These are phyloP conservation scores for Inosperma sp. DNA, from an alignment of 768 basidiomycete species.

Conservation along the genomic window DNA sequence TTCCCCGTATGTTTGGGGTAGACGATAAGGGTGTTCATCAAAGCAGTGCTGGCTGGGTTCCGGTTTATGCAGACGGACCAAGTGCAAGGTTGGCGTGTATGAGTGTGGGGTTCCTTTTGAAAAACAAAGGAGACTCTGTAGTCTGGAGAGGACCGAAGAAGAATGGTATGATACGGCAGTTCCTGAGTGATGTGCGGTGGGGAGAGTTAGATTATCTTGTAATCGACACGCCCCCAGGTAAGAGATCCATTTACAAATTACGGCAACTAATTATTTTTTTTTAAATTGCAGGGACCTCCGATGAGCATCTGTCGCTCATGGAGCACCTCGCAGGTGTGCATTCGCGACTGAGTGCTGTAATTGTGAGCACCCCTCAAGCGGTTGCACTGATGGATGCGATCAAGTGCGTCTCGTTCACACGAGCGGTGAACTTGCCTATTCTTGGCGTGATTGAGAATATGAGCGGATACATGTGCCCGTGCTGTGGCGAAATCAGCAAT, in stretches of 20 bases:
- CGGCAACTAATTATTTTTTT: conserved; percentile 14
- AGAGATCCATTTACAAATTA: conserved; percentile 14
- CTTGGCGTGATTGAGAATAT: conserved; percentile 96
- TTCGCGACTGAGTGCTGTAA: conserved; percentile 70
- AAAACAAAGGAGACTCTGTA: conserved; percentile 86
- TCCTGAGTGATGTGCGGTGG: conserved; percentile 92
- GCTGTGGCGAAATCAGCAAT: conserved; percentile 92
- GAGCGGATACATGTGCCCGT: conserved; percentile 97
- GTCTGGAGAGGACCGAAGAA: conserved; percentile 99
- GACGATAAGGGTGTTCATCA: conserved; percentile 88
- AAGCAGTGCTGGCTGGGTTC: conserved; percentile 95
- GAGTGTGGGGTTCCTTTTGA: conserved; percentile 94
- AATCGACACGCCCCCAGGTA: conserved; percentile 96
- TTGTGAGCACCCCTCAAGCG: conserved; percentile 97
- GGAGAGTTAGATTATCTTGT: conserved; percentile 89
- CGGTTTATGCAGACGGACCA: conserved; percentile 87
- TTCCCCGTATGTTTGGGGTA: conserved; percentile 91
- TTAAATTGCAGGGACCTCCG: conserved; percentile 90
- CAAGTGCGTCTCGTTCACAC: conserved; percentile 95
- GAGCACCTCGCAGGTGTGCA: conserved; percentile 89
- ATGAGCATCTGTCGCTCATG: conserved; percentile 93
- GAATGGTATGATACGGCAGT: conserved; percentile 97
- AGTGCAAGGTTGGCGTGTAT: conserved; percentile 81
- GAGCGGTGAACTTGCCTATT: conserved; percentile 79
- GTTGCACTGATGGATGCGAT: conserved; percentile 92